phyloP scores from a whole-genome alignment of 2,329 filamentous ascomycete species.

The Ophiocordyceps sinensis region DNA sequence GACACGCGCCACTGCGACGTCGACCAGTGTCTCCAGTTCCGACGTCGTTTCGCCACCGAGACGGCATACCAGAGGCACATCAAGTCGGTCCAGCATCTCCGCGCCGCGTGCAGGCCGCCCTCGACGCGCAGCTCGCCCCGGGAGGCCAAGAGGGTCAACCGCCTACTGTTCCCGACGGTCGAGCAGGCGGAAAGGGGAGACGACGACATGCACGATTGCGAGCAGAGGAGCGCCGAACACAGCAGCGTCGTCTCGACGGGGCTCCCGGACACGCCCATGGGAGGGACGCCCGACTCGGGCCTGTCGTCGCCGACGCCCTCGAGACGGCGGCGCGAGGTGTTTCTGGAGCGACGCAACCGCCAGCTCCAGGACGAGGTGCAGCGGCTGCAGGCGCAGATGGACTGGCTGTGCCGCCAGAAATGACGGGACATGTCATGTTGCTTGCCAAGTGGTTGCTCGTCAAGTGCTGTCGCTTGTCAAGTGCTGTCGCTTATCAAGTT shows the following conservation, averaged over 20 bases:
- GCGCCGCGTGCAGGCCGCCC: neutral
- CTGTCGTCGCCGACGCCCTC: neutral
- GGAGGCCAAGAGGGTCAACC: too few relatives aligned
- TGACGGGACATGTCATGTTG: neutral
- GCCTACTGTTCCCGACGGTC: too few relatives aligned
- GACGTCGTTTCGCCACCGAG: neutral
- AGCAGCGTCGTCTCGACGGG: neutral
- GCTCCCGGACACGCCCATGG: neutral
- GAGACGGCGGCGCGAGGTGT: neutral
- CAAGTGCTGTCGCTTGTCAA: too few relatives aligned
- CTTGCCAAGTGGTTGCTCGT: too few relatives aligned
- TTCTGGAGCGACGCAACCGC: neutral
- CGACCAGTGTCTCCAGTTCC: neutral
- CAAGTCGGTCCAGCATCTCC: neutral
- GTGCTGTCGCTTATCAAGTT: too few relatives aligned
- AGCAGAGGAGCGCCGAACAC: too few relatives aligned
- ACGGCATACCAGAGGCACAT: neutral
- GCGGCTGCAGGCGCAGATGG: neutral
- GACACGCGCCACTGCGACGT: neutral
- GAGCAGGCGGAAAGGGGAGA: too few relatives aligned
- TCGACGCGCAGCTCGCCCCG: too few relatives aligned
- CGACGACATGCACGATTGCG: too few relatives aligned
- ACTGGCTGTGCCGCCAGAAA: neutral
- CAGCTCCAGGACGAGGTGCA: constrained; percentile 1
- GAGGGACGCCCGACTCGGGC: neutral